phyloP scores from a whole-genome alignment of 1,284 basidiomycete genomes.

The Papiliotrema fonsecae region DNA sequence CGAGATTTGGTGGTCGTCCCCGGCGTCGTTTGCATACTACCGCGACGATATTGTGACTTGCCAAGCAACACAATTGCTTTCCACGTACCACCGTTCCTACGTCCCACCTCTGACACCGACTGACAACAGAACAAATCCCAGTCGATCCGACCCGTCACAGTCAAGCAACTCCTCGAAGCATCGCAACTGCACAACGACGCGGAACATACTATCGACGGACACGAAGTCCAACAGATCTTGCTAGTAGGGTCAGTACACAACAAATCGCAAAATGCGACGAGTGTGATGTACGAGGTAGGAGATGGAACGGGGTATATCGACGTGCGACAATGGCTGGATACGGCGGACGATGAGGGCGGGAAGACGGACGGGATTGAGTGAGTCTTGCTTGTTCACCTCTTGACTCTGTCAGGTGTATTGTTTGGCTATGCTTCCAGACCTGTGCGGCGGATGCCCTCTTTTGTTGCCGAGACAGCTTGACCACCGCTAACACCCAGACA shows the following conservation, averaged over 20 bases:
- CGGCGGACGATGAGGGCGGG: slow-evolving; percentile 55
- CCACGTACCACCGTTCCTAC: too few species aligned
- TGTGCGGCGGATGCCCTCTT: too few species aligned
- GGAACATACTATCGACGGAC: slow-evolving; percentile 73
- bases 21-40: too few species aligned
- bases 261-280: slow-evolving; percentile 69
- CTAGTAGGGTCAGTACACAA: slow-evolving; percentile 77
- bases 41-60: too few species aligned
- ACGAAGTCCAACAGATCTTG: slow-evolving; percentile 45
- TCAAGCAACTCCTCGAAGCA: slow-evolving; percentile 72
- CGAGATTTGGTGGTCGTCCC: too few species aligned
- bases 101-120: neutral
- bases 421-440: too few species aligned
- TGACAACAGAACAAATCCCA: slow-evolving; percentile 3
- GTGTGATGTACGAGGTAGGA: slow-evolving; percentile 73
- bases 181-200: slow-evolving; percentile 80
- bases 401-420: too few species aligned
- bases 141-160: slow-evolving; percentile 78
- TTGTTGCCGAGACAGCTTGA: too few species aligned
- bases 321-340: slow-evolving; percentile 82
- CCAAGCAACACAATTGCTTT: too few species aligned
- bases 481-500: too few species aligned
- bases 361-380: slow-evolving; percentile 51
- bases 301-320: slow-evolving; percentile 88
- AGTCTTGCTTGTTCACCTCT: slow-evolving; percentile 33